phyloP scores from a whole-genome alignment of 2,329 filamentous ascomycete species.

The Sarocladium kiliense region DNA sequence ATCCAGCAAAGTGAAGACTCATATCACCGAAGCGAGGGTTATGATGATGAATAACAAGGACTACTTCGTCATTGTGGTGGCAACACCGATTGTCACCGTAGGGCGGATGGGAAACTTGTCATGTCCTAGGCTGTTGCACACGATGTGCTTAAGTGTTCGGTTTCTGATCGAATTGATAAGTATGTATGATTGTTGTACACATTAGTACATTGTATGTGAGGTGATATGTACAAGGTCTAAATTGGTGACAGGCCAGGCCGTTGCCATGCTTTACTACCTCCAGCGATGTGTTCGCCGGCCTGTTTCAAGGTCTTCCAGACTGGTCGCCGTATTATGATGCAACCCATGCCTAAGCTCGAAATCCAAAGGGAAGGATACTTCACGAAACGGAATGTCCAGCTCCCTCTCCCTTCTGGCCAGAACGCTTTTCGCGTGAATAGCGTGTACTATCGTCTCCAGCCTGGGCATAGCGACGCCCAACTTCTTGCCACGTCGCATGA shows the following conservation, averaged over 20 bases:
- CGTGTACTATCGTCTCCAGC: conserved; percentile 66
- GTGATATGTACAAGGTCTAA: neutral
- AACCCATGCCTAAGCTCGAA: neutral
- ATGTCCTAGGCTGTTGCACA: no score
- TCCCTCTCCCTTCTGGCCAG: conserved; percentile 19
- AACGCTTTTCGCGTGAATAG: conserved; percentile 65
- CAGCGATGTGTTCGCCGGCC: neutral
- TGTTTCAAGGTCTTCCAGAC: conserved; percentile 5
- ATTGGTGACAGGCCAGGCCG: no score
- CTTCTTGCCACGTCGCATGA: conserved; percentile 67
- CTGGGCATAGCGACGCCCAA: conserved; percentile 66
- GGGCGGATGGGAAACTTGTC: no score
- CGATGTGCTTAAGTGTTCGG: no score
- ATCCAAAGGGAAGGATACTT: conserved; percentile 15
- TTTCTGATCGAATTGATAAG: no score
- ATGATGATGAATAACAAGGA: no score
- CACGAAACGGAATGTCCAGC: conserved; percentile 30
- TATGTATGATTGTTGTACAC: no score
- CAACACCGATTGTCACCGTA: neutral
- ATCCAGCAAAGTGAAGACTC: no score
- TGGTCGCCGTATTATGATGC: neutral
- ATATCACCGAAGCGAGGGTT: no score
- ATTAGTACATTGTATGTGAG: neutral
- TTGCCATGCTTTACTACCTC: neutral
- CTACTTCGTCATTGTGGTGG: no score